Evolutionary conservation across 2,329 filamentous ascomycete genomes (phyloP).

Genomic region (Fusarium sp.): DNA sequence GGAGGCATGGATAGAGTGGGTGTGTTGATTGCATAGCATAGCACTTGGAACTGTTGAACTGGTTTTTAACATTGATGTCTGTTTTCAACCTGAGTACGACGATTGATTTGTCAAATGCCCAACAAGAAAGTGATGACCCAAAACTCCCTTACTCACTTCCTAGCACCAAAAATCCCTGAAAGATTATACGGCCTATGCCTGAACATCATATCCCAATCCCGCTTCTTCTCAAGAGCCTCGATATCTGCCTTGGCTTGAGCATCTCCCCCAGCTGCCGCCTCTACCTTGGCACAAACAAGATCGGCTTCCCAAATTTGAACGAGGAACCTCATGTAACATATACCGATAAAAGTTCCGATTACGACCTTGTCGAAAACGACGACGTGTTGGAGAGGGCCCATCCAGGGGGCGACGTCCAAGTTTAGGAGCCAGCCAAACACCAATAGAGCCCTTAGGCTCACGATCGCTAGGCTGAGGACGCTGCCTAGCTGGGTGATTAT

Average conservation of each 20-base stretch:
- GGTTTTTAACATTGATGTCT: background rate
- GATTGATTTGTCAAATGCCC: background rate
- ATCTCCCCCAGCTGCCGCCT: background rate
- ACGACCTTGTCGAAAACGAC: background rate
- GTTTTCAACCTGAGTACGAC: background rate
- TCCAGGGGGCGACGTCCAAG: background rate
- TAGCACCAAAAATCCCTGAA: background rate
- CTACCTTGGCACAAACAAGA: background rate
- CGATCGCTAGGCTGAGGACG: background rate
- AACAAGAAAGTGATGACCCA: background rate
- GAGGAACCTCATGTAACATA: background rate
- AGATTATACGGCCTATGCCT: background rate
- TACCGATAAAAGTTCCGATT: background rate
- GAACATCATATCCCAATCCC: background rate
- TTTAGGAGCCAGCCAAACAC: background rate
- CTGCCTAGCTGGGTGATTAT: background rate
- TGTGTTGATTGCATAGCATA: background rate
- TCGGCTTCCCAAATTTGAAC: background rate
- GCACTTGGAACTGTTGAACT: background rate
- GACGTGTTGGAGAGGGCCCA: background rate
- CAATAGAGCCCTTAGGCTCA: background rate
- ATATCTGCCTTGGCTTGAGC: background rate
- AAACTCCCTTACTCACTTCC: background rate
- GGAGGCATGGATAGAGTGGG: background rate
- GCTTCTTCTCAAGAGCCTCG: background rate